Evolutionary conservation across 805 yeast species (phyloP).

Genomic region (Candida golubevii): DNA sequence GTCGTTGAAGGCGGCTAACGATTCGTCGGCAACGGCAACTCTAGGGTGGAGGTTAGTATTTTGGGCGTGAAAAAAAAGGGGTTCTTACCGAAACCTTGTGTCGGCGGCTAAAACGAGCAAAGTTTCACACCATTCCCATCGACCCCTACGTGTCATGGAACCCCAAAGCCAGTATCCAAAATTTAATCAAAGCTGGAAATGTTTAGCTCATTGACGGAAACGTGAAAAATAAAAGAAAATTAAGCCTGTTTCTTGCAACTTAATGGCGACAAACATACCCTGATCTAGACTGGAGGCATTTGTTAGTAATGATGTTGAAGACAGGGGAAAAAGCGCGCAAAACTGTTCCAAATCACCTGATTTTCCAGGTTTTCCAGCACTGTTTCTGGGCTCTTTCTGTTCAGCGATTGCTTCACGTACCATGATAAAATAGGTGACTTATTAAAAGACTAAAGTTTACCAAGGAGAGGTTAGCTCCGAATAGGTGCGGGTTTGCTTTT

Average conservation of each 20-base stretch:
- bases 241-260: background rate
- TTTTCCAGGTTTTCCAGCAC: too few relatives aligned
- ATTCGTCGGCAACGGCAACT: conserved; percentile 64
- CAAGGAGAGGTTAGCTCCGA: too few relatives aligned
- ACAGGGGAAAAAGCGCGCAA: too few relatives aligned
- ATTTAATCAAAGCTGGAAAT: background rate
- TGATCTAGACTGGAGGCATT: conserved; percentile 18
- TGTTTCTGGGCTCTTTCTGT: too few relatives aligned
- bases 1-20: conserved; percentile 90
- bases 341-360: too few relatives aligned
- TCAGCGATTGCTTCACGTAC: too few relatives aligned
- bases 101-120: background rate
- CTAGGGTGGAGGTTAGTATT: conserved; percentile 20
- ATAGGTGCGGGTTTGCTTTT: too few relatives aligned
- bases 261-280: conserved; percentile 17
- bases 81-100: background rate
- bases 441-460: too few relatives aligned
- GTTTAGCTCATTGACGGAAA: background rate
- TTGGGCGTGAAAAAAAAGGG: background rate
- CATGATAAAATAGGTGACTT: too few relatives aligned
- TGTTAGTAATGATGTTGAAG: background rate
- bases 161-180: background rate
- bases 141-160: background rate
- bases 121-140: background rate
- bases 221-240: background rate